phyloP scores from a whole-genome alignment of 306 rosid species.

The Dalbergia cultrata region DNA sequence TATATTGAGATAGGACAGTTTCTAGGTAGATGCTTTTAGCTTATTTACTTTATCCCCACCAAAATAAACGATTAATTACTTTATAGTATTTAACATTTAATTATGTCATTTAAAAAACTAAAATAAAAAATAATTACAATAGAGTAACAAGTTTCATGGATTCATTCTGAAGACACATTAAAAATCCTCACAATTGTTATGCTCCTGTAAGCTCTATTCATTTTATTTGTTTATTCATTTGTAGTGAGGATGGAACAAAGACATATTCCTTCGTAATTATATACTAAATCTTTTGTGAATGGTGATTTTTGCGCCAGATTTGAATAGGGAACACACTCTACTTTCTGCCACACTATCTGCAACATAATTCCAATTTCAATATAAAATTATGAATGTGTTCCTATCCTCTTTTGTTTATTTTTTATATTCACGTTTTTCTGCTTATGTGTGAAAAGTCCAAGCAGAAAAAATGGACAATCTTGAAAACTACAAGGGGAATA shows the following conservation, averaged over 20 bases:
- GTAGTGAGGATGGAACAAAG: neutral
- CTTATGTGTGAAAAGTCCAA: constrained; percentile 10
- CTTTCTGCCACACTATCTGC: neutral
- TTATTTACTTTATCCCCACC: neutral
- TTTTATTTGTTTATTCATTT: neutral
- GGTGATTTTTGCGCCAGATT: neutral
- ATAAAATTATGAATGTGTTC: neutral
- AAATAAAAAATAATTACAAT: no score
- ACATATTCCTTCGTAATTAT: constrained; percentile 21
- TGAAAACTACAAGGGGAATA: constrained; percentile 3
- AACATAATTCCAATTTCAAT: neutral
- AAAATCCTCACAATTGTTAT: neutral
- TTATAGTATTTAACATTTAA: neutral
- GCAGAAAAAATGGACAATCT: constrained; percentile 15
- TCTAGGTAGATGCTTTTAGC: neutral
- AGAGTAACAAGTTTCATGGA: no score
- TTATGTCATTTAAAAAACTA: no score
- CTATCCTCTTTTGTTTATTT: constrained; percentile 12
- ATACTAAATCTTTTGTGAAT: neutral
- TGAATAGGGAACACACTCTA: neutral
- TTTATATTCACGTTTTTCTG: neutral
- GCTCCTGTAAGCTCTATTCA: neutral
- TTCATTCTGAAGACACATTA: neutral
- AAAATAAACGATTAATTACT: neutral
- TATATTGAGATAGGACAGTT: neutral